Conservation (phyloP, 148 eudicot genomes). For the Cornus kousa region DNA sequence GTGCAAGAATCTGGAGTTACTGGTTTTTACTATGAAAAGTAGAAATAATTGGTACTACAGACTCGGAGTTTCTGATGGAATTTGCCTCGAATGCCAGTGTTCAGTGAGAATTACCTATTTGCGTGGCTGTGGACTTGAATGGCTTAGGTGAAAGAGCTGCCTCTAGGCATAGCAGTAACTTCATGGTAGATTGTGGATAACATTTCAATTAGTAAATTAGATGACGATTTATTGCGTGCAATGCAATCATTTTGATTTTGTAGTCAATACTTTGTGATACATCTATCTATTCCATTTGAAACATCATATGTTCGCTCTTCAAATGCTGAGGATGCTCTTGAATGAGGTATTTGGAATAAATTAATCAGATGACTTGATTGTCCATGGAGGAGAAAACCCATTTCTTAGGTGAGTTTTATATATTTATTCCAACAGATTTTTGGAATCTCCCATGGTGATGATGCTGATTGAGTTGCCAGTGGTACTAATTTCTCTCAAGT, state of each 20-base stretch:
- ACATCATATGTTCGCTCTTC: background rate
- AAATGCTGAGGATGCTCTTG: background rate
- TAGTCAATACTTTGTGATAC: too few species aligned
- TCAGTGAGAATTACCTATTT: background rate
- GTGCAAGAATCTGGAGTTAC: too few species aligned
- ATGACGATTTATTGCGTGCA: background rate
- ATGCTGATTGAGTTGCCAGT: background rate
- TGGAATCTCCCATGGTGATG: background rate
- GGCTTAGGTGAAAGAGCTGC: background rate
- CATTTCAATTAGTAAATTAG: background rate
- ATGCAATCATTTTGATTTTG: too few species aligned
- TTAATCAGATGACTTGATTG: too few species aligned
- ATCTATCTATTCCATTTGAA: background rate
- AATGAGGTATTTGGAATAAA: too few species aligned
- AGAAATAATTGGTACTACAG: background rate
- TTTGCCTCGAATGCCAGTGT: background rate
- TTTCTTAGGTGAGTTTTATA: background rate
- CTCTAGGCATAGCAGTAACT: background rate
- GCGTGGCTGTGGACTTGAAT: background rate
- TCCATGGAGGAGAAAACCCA: background rate
- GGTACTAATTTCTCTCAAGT: background rate
- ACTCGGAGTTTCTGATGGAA: background rate
- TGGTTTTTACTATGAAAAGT: too few species aligned
- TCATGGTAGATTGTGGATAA: background rate
- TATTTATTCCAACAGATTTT: background rate